Conservation (phyloP, 768 basidiomycete species). For the Boletus rex-veris region DNA sequence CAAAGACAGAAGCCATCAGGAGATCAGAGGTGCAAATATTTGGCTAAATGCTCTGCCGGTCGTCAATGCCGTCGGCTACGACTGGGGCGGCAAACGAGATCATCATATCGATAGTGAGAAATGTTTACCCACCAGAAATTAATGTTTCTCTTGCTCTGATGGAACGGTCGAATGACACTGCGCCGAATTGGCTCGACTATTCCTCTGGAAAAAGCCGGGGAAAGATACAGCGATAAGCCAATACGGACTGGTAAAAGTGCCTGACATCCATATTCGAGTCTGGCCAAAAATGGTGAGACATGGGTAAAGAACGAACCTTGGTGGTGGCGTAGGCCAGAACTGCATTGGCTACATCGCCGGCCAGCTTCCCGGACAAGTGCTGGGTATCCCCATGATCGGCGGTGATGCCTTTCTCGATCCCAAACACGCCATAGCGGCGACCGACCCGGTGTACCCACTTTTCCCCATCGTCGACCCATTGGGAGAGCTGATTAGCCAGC, state of each 20-base stretch:
- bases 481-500: constrained; percentile 41
- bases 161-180: constrained; percentile 19
- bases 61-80: constrained; percentile 62
- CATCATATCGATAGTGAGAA: constrained; percentile 39
- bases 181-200: constrained; percentile 61
- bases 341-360: constrained; percentile 78
- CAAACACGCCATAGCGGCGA: constrained; percentile 75
- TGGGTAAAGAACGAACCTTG: constrained; percentile 50
- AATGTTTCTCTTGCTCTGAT: neutral
- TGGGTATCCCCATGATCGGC: constrained; percentile 2
- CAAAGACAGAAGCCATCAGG: neutral
- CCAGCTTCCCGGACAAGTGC: constrained; percentile 41
- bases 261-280: constrained; percentile 35
- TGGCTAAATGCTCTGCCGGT: constrained; percentile 65
- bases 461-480: constrained; percentile 79
- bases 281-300: neutral
- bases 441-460: constrained; percentile 68
- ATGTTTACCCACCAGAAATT: constrained; percentile 28
- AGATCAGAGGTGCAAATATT: constrained; percentile 63
- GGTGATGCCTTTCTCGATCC: constrained; percentile 53
- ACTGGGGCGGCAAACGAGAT: constrained; percentile 73
- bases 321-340: constrained; percentile 77
- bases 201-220: constrained; percentile 67
- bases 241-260: constrained; percentile 72
- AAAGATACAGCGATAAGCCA: constrained; percentile 65